phyloP scores from a whole-genome alignment of 2,329 filamentous ascomycete species.

The Dothistroma septosporum region DNA sequence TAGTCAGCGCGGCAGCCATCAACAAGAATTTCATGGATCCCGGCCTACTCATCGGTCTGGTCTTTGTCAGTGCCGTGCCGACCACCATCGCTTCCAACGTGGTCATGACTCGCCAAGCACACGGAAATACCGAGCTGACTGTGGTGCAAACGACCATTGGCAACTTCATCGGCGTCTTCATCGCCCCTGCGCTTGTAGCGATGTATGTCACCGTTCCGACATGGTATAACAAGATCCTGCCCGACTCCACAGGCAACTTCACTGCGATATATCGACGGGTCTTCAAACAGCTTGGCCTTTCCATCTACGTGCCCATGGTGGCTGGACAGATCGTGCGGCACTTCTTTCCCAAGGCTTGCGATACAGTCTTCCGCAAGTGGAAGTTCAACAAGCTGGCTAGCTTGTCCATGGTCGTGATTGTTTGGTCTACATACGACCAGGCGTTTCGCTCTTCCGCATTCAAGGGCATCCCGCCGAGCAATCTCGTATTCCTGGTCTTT shows the following conservation, averaged over 20 bases:
- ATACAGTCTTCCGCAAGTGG: constrained; percentile 50
- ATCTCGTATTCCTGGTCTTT: constrained; percentile 63
- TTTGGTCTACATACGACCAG: constrained; percentile 65
- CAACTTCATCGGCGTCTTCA: constrained; percentile 64
- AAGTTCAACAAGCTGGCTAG: constrained; percentile 45
- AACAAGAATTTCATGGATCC: constrained; percentile 54
- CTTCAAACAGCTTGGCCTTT: constrained; percentile 64
- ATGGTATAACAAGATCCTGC: constrained; percentile 55
- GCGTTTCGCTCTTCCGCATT: constrained; percentile 63
- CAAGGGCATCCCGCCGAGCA: constrained; percentile 53
- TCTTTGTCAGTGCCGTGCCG: constrained; percentile 64
- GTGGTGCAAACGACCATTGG: constrained; percentile 65
- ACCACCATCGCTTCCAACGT: constrained; percentile 71
- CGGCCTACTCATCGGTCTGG: constrained; percentile 63
- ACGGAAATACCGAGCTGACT: constrained; percentile 51
- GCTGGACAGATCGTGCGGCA: constrained; percentile 59
- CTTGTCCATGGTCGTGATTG: constrained; percentile 46
- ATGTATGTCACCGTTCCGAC: constrained; percentile 53
- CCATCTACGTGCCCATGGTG: constrained; percentile 59
- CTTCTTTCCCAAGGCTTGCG: constrained; percentile 51
- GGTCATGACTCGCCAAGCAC: constrained; percentile 66
- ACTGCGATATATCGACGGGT: constrained; percentile 62
- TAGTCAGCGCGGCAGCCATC: constrained; percentile 51
- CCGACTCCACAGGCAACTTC: constrained; percentile 51
- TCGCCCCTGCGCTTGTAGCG: constrained; percentile 61